A percentile compares a stretch with the other conserved stretches of the same genome.
phyloP scores from a whole-genome alignment of 2,329 filamentous ascomycete genomes.

The Aschersonia sp. region DNA sequence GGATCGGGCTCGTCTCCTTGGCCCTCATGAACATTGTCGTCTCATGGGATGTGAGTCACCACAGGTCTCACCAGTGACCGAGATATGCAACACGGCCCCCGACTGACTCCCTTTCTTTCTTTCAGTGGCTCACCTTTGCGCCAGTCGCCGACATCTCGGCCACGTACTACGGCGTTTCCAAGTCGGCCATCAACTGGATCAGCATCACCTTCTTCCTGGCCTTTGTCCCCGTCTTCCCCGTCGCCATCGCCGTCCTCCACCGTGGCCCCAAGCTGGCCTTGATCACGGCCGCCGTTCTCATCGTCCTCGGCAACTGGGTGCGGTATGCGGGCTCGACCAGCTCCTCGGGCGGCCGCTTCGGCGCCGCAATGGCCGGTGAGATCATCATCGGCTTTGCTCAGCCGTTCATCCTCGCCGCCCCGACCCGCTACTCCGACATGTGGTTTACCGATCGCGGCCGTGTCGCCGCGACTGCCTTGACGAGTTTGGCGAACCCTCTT shows the following conservation, averaged over 20 bases:
- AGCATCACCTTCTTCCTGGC: conserved; percentile 77
- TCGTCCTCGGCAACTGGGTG: conserved; percentile 81
- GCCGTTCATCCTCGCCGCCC: conserved; percentile 80
- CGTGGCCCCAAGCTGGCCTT: conserved; percentile 67
- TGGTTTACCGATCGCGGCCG: conserved; percentile 84
- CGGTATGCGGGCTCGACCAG: conserved; percentile 57
- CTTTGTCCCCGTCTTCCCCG: conserved; percentile 59
- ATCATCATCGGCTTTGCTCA: conserved; percentile 80
- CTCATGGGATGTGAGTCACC: conserved; percentile 71
- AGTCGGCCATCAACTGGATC: conserved; percentile 81
- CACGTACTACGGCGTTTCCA: conserved; percentile 58
- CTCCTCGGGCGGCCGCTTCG: conserved; percentile 47
- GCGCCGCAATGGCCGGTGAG: conserved; percentile 78
- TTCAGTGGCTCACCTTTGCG: conserved; percentile 76
- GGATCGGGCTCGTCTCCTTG: conserved; percentile 74
- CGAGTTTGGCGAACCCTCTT: conserved; percentile 76
- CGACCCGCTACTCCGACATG: conserved; percentile 80
- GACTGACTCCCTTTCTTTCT: neutral
- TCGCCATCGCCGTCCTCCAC: conserved; percentile 65
- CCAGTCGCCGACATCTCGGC: conserved; percentile 64
- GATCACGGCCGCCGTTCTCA: conserved; percentile 53
- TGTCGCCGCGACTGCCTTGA: conserved; percentile 74
- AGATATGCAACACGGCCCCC: neutral
- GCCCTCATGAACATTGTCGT: conserved; percentile 83
- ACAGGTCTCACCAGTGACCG: too few species aligned